A percentile compares a stretch with the other conserved stretches of the same genome.
phyloP scores from a whole-genome alignment of 805 yeast species.

The Metschnikowia kofuensis region DNA sequence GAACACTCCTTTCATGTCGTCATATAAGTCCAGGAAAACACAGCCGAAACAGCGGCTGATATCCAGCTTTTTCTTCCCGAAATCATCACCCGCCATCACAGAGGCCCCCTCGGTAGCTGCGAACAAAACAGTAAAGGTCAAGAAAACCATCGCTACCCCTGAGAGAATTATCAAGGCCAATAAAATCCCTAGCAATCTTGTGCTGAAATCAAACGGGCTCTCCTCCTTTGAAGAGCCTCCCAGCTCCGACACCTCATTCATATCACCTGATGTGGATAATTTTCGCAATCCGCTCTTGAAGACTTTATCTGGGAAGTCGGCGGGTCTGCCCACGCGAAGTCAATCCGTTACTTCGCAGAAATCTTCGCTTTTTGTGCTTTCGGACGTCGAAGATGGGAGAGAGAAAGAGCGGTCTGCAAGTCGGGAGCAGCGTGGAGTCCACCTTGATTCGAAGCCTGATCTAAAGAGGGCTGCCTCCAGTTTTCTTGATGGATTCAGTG shows the following conservation, averaged over 20 bases:
- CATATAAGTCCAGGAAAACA: conserved; percentile 13
- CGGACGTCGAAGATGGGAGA: conserved; percentile 11
- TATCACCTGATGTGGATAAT: conserved; percentile 36
- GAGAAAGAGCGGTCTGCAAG: conserved; percentile 9
- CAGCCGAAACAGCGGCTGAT: conserved; percentile 25
- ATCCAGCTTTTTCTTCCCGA: conserved; percentile 26
- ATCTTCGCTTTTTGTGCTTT: conserved; percentile 9
- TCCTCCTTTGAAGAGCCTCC: conserved; percentile 18
- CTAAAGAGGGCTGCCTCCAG: conserved; percentile 22
- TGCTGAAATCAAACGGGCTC: conserved; percentile 10
- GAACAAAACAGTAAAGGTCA: conserved; percentile 1
- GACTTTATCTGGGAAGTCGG: conserved; percentile 7
- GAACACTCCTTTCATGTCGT: conserved; percentile 5
- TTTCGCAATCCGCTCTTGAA: conserved; percentile 32
- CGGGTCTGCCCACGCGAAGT: conserved; percentile 15
- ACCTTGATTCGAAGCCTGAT: conserved; percentile 10
- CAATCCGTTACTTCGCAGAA: background rate
- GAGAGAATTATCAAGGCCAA: conserved; percentile 2
- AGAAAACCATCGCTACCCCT: conserved; percentile 4
- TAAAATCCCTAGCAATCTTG: conserved; percentile 5
- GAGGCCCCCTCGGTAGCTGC: conserved; percentile 2
- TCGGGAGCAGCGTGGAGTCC: background rate
- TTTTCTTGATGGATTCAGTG: conserved; percentile 20
- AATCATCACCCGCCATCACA: conserved; percentile 3
- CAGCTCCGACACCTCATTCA: conserved; percentile 34